Conservation (phyloP, 2,329 filamentous ascomycete genomes). For the Epichloe baconii region DNA sequence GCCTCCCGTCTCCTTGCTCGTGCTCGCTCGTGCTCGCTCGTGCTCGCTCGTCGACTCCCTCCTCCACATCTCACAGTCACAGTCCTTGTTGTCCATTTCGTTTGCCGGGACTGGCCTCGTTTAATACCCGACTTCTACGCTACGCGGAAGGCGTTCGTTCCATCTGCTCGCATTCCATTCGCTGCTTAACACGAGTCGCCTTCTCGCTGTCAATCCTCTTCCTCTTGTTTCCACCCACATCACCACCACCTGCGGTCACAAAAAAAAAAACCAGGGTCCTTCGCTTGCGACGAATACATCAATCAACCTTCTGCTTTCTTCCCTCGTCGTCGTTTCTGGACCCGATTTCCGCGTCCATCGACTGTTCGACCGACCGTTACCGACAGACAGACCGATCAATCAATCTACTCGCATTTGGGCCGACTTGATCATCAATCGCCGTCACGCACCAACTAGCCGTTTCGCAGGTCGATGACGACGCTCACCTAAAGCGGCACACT, state of each 20-base stretch:
- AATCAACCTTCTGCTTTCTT: not conserved
- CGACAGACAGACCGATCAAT: not conserved
- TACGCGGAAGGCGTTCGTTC: not conserved
- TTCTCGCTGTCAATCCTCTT: not conserved
- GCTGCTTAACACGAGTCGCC: not conserved
- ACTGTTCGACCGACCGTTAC: not conserved
- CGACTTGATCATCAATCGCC: not conserved
- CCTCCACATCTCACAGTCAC: no score
- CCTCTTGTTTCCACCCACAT: not conserved
- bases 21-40: no score
- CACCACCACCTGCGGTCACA: not conserved
- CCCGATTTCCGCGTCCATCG: not conserved
- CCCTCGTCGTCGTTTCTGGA: not conserved
- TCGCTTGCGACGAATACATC: not conserved
- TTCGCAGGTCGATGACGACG: constrained; percentile 3
- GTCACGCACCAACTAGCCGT: not conserved
- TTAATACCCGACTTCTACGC: no score
- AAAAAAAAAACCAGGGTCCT: not conserved
- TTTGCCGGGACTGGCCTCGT: no score
- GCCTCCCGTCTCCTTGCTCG: no score
- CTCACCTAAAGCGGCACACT: not conserved
- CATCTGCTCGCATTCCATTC: not conserved
- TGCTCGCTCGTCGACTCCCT: no score
- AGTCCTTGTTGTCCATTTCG: no score
- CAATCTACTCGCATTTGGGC: no score